Conservation (phyloP, 2,329 filamentous ascomycete genomes). For the Dothideomycetidae sp. region DNA sequence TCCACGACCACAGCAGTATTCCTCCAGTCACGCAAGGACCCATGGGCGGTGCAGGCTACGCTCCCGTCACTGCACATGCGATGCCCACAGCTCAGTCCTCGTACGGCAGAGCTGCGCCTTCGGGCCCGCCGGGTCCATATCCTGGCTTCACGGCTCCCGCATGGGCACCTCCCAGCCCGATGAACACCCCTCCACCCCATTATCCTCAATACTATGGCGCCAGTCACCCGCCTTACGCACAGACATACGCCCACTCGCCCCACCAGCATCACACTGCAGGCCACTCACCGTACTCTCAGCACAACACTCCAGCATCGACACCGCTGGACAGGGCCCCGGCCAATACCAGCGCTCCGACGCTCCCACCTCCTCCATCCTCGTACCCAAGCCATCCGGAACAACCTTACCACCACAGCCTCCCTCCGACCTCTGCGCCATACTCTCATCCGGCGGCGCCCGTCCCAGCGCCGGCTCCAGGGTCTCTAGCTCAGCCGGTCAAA, state of each 20-base stretch:
- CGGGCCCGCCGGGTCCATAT: conserved; percentile 21
- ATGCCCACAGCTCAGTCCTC: conserved; percentile 41
- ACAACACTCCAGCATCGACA: conserved; percentile 5
- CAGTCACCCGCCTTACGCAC: conserved; percentile 16
- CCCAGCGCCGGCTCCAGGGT: too few species aligned
- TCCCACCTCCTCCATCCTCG: conserved; percentile 21
- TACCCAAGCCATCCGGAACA: conserved; percentile 19
- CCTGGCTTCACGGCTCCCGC: conserved; percentile 24
- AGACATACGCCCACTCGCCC: conserved; percentile 13
- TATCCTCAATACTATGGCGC: conserved; percentile 21
- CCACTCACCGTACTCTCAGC: conserved; percentile 20
- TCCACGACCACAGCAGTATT: conserved; percentile 69
- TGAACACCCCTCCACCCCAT: conserved; percentile 26
- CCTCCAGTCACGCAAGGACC: conserved; percentile 68
- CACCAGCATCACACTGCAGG: conserved; percentile 21
- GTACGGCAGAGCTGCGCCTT: conserved; percentile 26
- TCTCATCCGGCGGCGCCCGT: conserved; percentile 4
- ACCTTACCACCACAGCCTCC: conserved; percentile 17
- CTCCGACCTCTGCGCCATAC: conserved; percentile 9
- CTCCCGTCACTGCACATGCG: conserved; percentile 34
- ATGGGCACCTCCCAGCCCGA: conserved; percentile 30
- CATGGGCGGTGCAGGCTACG: conserved; percentile 44
- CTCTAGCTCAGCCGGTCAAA: conserved; percentile 19
- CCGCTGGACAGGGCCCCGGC: not conserved
- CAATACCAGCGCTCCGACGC: conserved; percentile 10